phyloP scores from a whole-genome alignment of 257 asterid genomes.

The Solanum piurae region DNA sequence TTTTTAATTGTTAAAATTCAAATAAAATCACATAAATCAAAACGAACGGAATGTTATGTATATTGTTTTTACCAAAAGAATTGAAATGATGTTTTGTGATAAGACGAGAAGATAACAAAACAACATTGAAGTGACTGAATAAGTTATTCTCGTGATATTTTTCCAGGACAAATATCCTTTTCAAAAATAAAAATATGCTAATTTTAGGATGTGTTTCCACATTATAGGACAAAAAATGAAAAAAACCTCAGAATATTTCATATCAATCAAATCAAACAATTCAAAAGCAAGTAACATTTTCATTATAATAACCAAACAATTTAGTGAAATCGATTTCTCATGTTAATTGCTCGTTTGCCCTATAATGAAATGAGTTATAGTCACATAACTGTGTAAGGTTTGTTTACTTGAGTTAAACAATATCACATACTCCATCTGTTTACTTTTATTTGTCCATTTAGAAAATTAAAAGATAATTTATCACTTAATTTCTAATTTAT shows the following conservation, averaged over 20 bases:
- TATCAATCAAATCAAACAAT: slow-evolving; percentile 22
- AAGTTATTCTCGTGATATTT: slow-evolving; percentile 16
- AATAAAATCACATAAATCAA: neutral
- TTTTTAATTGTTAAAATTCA: neutral
- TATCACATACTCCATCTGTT: neutral
- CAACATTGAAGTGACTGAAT: slow-evolving; percentile 55
- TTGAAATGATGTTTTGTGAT: neutral
- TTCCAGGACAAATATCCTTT: neutral
- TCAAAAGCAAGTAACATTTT: neutral
- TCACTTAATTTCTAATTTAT: neutral
- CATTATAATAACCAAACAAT: neutral
- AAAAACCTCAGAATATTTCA: neutral
- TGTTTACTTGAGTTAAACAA: neutral
- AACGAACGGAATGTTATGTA: neutral
- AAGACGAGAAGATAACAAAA: neutral
- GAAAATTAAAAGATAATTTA: neutral
- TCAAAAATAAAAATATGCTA: neutral
- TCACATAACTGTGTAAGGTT: neutral
- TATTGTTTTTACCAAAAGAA: neutral
- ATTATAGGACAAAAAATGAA: slow-evolving; percentile 25
- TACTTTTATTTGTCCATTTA: neutral
- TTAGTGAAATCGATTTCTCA: neutral
- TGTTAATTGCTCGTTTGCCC: neutral
- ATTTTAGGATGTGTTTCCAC: slow-evolving; percentile 28
- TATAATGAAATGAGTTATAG: too few species aligned